A percentile compares a stretch with the other conserved stretches of the same genome.
phyloP scores from a whole-genome alignment of 2,329 filamentous ascomycete genomes.

The Fulvia fulva region DNA sequence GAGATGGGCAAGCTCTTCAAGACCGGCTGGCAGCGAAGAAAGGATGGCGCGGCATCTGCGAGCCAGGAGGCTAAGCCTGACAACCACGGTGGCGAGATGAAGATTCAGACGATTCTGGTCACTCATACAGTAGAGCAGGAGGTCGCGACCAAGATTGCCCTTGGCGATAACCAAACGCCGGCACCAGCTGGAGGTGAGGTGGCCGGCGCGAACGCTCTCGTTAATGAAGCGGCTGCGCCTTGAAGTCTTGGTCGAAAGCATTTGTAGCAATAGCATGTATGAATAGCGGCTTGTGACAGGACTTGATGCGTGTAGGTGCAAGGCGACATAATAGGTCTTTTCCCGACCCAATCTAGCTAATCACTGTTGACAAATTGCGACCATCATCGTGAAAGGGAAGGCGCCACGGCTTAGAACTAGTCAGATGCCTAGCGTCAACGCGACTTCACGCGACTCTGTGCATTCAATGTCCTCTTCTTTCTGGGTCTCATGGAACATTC shows the following conservation, averaged over 20 bases:
- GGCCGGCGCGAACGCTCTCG: neutral
- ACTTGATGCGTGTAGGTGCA: no score
- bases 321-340: no score
- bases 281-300: neutral
- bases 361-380: no score
- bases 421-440: no score
- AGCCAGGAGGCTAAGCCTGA: constrained; percentile 8
- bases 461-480: no score
- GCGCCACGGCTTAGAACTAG: no score
- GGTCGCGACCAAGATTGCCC: constrained; percentile 1
- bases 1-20: constrained; percentile 71
- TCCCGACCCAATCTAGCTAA: no score
- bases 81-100: constrained; percentile 8
- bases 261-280: neutral
- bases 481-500: no score
- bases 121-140: constrained; percentile 20
- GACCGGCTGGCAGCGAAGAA: constrained; percentile 76
- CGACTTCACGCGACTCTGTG: no score
- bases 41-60: constrained; percentile 26
- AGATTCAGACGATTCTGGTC: constrained; percentile 19
- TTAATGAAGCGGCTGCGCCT: neutral
- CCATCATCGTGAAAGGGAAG: no score
- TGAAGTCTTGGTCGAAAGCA: neutral
- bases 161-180: neutral
- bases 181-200: neutral